These are phyloP conservation scores for Ceratobasidium sp. DNA, from an alignment of 1,284 basidiomycete genomes.

Conservation along the genomic window DNA sequence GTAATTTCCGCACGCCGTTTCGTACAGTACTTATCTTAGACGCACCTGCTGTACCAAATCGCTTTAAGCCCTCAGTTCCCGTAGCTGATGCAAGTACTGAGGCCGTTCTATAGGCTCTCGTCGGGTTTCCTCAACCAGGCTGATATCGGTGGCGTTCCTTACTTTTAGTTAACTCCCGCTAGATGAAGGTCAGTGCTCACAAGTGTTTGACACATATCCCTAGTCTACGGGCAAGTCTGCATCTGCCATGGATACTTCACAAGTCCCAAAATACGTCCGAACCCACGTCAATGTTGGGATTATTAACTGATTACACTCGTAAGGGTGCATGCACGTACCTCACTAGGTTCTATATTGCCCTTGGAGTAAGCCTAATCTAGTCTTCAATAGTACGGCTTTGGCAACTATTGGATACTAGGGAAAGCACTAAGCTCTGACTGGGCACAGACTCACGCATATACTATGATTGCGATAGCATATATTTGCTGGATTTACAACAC, in stretches of 20 bases:
- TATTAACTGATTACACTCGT: not conserved
- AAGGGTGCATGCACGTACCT: not conserved
- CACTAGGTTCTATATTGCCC: not conserved
- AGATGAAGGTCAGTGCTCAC: not conserved
- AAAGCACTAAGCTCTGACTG: not conserved
- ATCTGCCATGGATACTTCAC: not conserved
- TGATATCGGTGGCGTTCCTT: conserved; percentile 7
- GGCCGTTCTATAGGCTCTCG: not conserved
- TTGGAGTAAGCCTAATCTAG: not conserved
- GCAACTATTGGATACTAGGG: not conserved
- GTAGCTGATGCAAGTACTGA: not conserved
- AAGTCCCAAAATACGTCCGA: not conserved
- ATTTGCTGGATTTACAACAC: conserved; percentile 46
- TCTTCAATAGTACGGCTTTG: not conserved
- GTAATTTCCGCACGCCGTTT: not conserved
- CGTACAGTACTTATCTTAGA: not conserved
- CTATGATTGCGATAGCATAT: not conserved
- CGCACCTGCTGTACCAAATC: not conserved
- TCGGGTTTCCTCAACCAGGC: conserved; percentile 6
- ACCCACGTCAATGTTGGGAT: not conserved
- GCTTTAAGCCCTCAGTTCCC: not conserved
- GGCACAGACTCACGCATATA: not conserved
- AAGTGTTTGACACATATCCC: no score
- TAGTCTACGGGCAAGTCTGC: not conserved
- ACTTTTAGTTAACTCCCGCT: not conserved